Conservation (phyloP, 2,329 filamentous ascomycete species). For the Juglanconis oblonga region DNA sequence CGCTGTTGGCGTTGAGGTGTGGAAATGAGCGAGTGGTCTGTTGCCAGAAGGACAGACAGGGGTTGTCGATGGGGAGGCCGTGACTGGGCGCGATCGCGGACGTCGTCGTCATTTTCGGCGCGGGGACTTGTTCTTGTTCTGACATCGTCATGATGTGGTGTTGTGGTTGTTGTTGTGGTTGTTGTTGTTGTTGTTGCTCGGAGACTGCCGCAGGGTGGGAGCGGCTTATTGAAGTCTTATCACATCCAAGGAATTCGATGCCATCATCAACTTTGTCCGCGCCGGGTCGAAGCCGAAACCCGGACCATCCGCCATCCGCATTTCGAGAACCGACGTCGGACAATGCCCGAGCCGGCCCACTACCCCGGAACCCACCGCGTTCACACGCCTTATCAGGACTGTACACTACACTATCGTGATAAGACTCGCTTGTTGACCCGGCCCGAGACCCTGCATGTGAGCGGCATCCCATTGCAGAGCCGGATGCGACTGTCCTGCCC, state of each 20-base stretch:
- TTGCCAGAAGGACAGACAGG: constrained; percentile 35
- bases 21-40: constrained; percentile 40
- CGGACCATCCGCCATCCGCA: background rate
- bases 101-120: background rate
- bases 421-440: background rate
- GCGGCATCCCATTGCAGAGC: background rate
- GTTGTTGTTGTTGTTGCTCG: no score
- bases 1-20: constrained; percentile 36
- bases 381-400: background rate
- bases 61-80: constrained; percentile 15
- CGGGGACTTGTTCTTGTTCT: background rate
- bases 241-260: background rate
- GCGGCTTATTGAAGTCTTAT: background rate
- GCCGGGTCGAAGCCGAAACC: background rate
- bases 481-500: background rate
- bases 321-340: background rate
- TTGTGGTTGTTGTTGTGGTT: background rate
- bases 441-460: background rate
- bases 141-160: background rate
- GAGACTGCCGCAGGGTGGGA: background rate
- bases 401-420: background rate
- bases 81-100: background rate
- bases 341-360: background rate
- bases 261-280: background rate
- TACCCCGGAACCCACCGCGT: background rate